A percentile compares a stretch with the other conserved stretches of the same genome.
Evolutionary conservation across 768 basidiomycete genomes (phyloP).

Genomic region (Termitomyces sp.): DNA sequence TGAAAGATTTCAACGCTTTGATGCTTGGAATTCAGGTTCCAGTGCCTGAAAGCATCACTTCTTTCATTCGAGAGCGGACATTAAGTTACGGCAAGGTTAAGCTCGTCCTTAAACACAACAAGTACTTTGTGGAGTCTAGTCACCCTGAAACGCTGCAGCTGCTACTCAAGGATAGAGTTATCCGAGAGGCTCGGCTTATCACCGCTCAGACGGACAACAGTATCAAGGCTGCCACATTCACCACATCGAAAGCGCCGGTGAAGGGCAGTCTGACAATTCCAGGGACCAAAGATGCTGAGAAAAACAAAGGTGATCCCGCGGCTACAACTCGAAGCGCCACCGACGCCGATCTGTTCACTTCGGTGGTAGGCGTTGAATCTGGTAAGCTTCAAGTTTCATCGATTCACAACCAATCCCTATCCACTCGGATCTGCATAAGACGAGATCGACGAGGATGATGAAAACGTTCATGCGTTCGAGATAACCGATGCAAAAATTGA

Average conservation of each 20-base stretch:
- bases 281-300: slow-evolving; percentile 76
- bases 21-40: slow-evolving; percentile 63
- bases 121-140: slow-evolving; percentile 93
- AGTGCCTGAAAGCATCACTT: slow-evolving; percentile 81
- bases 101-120: slow-evolving; percentile 96
- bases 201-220: slow-evolving; percentile 68
- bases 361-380: slow-evolving; percentile 91
- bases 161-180: slow-evolving; percentile 81
- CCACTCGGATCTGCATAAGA: slow-evolving; percentile 41
- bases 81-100: slow-evolving; percentile 98
- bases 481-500: slow-evolving; percentile 94
- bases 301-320: slow-evolving; percentile 50
- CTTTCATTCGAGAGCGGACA: slow-evolving; percentile 90
- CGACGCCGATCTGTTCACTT: slow-evolving; percentile 86
- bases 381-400: slow-evolving; percentile 47
- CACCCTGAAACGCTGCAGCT: slow-evolving; percentile 91
- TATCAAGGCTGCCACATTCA: slow-evolving; percentile 73
- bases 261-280: slow-evolving; percentile 84
- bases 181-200: slow-evolving; percentile 79
- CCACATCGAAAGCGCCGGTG: slow-evolving; percentile 77
- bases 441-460: slow-evolving; percentile 97
- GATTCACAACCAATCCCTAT: not conserved
- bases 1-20: slow-evolving; percentile 1
- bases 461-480: slow-evolving; percentile 95
- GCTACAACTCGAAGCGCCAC: slow-evolving; percentile 24